Evolutionary conservation across 1,139 yeast species (phyloP), one percentile per base, ranked within the genome.

Genomic region (Ogataea hybrid): DNA sequence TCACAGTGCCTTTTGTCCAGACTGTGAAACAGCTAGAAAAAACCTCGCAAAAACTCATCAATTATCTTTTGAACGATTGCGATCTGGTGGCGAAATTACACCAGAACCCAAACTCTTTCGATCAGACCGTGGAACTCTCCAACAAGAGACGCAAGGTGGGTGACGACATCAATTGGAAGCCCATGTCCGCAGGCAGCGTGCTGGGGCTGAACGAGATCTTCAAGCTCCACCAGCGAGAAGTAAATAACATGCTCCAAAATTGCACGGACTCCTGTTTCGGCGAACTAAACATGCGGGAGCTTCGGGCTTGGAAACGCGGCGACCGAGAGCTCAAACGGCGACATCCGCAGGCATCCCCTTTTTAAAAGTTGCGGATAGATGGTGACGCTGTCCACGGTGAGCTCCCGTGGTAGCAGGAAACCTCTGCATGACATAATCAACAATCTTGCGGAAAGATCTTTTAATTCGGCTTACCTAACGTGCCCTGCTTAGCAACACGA

Each of bases 101-200:
- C 9, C 25, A 31, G 5, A 16, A 18, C 18, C 37, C 28, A n/a
- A 23, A 33, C 12, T 21, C 33, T 2, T 10, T 17, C 3, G 38
- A 35, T 3, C 22, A 27, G n/a, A n/a, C 18, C 30, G 21, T 21
- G 11, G 48, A 44, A 12, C 22, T 37, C 8, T 35, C 40, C 20
- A 43, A 32, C 36, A 46, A 46, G 31, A 36, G 57, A 14, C 28
- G 58, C 18, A 53, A 52, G 35, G 35, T 48, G 11, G 57, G 57
- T 2, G 58, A 54, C 33, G 47, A 44, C 17, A 53, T 54, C 27
- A 39, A 44, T 27, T 54, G 58, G 58, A 44, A 47, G 35, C 53
- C 57, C 5, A 40, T 46, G 8, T 32, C 53, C 2, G 49, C 50
- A 7, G 54, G 56, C 7, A 44, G 41, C 11, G 44, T 51, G n/a